Evolutionary conservation across 257 asterid species (phyloP), one percentile per base, ranked within the genome.

Genomic region (Ilex asprella): DNA sequence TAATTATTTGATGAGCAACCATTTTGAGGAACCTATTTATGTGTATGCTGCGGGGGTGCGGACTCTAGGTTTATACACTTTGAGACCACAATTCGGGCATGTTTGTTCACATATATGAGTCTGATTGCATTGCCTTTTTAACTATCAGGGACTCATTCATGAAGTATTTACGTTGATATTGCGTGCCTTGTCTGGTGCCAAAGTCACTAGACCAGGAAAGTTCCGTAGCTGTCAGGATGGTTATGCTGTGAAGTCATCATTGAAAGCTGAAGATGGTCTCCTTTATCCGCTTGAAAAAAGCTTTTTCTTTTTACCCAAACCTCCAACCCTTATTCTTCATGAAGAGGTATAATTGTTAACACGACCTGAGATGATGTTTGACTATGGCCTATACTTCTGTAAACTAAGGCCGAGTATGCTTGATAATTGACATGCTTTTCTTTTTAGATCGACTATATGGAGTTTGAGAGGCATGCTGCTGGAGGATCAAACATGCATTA

Each of bases 261-360:
- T 93, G 70, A 93, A 93, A 84, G 99, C 99, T 76, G 99, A 93
- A 84, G 99, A 93, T 72, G 99, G 99, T 64, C 82, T 85, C 77
- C 96, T 93, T 68, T 93, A 93, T 84, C 96, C 97, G 49, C 96
- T 93, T 47, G 99, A 93, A 64, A 93, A 93, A 82, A 82, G 97
- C 78, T 93, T 93, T 75, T 93, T 93, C 97, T 93, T 93, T 75
- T 71, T 93, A 62, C 99, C 99, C 72, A 93, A 89, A 64, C 97
- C 99, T 21, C 99, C 96, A 55, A 89, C 99, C 61, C 87, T 89
- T 62, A 89, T 93, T 71, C 97, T 93, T 64, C 96, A 89, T 1
- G 99, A 93, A 57, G 99, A 93, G 94, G 99, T 89, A 75, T 5
- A 35, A 30, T 59, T 60, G 69, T 29, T 62, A 30, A 43, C 59